Base-by-base conservation (phyloP, 495 filamentous ascomycete genomes). In the Penicillium nucicola region DNA sequence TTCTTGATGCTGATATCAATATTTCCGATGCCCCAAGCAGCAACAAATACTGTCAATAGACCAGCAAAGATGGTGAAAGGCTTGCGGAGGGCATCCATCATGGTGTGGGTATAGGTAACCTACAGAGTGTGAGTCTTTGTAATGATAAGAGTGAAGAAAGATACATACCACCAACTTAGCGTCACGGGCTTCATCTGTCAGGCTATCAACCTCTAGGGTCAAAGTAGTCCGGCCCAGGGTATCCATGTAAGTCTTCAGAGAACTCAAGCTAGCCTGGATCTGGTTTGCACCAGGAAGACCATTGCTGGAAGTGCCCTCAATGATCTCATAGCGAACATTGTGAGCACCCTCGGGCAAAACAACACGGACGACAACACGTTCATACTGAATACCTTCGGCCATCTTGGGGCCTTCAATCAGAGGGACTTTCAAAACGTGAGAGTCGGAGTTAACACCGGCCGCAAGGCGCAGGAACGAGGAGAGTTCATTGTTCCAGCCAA, bases 401-500 rank as follows among this genome's bases (percentile, higher is more conserved):
- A 85, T 81, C 71, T 86, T 92, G 23, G 90, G 91, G 0, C 93
- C 93, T 68, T 97, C 92, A 13, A 98, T 71, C 70, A 98, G 95
- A n/a, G 93, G 95, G 17, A 96, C 88, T 65, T 89, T 93, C 28
- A 98, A 78, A n/a, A 96, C 80, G 58, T 88, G 92, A 5, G 80
- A 78, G 31, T 88, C 84, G 3, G 71, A 69, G 19, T 75, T 11
- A 17, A 48, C 74, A 32, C 70, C 77, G 22, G 72, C 69, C 12
- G 74, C 51, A 57, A 81, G 83, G 43, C 88, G 81, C 45, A 98
- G 63, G 66, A 89, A 95, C 30, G 79, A 78, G 54, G 79, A 77
- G 17, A 95, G 78, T 48, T 92, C 82, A 45, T 87, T 86, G 74
- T 96, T 89, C 92, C 93, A 98, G 50, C 93, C 95, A 37, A 97